Conservation (phyloP, 1,139 yeast species). For the Sugiyamaella neomexicana region DNA sequence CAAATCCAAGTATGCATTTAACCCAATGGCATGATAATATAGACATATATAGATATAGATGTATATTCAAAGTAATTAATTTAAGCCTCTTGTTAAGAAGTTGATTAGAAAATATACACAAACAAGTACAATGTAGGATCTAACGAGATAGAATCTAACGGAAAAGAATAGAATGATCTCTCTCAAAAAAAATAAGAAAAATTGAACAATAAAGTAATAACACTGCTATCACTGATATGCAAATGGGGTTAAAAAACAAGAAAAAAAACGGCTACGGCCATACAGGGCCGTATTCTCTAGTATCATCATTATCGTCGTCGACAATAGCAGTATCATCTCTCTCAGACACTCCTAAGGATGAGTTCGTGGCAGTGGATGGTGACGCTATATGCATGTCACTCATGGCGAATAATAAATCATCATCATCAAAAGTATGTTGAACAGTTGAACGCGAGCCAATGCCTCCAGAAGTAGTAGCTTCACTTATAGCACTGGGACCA, state of each 20-base stretch:
- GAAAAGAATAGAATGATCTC: conserved; percentile 1
- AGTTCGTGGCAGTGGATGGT: conserved; percentile 3
- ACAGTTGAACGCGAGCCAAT: conserved; percentile 2
- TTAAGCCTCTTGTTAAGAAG: background rate
- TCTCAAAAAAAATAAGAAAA: background rate
- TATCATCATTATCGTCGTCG: background rate
- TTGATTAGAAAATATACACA: background rate
- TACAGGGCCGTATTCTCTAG: conserved; percentile 10
- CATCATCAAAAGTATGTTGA: conserved; percentile 58
- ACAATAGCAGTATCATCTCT: background rate
- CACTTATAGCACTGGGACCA: conserved; percentile 11
- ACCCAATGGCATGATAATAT: conserved; percentile 9
- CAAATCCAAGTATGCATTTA: conserved; percentile 60
- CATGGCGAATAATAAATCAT: conserved; percentile 82
- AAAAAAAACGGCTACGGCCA: conserved; percentile 2
- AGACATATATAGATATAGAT: background rate
- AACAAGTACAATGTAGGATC: background rate
- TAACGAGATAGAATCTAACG: conserved; percentile 1
- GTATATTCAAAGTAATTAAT: background rate
- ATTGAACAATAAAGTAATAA: background rate
- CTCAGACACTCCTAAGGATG: background rate
- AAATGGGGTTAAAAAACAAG: background rate
- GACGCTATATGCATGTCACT: conserved; percentile 67
- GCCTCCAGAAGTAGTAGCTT: conserved; percentile 14
- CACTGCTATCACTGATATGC: background rate